phyloP scores from a whole-genome alignment of 2,329 filamentous ascomycete species.

The Ascocoryne sarcoides region DNA sequence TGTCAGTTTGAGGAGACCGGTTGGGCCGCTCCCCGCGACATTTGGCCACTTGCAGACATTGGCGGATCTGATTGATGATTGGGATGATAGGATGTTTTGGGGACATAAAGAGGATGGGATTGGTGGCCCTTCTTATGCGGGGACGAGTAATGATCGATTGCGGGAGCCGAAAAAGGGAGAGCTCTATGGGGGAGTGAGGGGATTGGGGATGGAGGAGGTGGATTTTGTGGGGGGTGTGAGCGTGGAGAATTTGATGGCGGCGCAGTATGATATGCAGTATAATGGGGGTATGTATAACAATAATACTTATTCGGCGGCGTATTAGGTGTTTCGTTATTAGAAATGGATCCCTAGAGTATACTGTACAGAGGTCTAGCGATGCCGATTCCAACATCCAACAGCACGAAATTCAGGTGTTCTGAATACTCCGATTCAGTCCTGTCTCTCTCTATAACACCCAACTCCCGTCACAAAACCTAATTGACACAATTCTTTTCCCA shows the following conservation, averaged over 20 bases:
- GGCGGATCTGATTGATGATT: conserved; percentile 28
- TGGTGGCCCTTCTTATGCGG: conserved; percentile 7
- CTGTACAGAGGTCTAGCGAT: no score
- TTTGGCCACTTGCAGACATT: conserved; percentile 30
- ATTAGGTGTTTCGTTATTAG: no score
- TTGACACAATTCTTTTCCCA: no score
- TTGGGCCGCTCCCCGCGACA: conserved; percentile 23
- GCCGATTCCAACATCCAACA: no score
- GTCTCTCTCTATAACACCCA: no score
- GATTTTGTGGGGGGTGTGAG: background rate
- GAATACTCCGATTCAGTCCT: no score
- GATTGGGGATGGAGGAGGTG: background rate
- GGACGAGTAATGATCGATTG: conserved; percentile 3
- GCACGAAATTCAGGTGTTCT: no score
- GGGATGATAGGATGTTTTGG: conserved; percentile 13
- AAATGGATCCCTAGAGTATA: no score
- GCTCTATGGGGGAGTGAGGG: conserved; percentile 5
- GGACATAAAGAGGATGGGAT: conserved; percentile 5
- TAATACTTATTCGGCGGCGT: no score
- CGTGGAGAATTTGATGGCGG: background rate
- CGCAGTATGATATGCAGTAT: conserved; percentile 3
- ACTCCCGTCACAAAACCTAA: no score
- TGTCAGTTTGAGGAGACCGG: conserved; percentile 12
- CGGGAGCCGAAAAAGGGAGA: conserved; percentile 2
- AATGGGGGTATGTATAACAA: no score